Percentiles rank a stretch among this genome's conserved stretches.
These are phyloP conservation scores for Crucibulum laeve DNA, from an alignment of 768 basidiomycete species.

Conservation along the genomic window DNA sequence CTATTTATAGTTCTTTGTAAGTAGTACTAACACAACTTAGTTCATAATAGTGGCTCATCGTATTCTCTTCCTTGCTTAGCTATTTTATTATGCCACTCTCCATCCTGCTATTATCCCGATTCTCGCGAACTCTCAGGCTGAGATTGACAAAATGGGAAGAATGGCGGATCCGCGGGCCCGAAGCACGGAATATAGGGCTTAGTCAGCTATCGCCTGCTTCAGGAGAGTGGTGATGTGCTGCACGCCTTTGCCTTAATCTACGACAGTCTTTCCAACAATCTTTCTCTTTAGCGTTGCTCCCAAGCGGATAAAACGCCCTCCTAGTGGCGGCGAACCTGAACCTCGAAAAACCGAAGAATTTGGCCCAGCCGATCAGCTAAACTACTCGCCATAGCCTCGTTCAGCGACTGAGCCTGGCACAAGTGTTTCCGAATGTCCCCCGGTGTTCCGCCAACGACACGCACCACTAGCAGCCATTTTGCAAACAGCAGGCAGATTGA, in stretches of 20 bases:
- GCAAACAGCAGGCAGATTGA: slow-evolving; percentile 23
- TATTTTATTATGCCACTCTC: no score
- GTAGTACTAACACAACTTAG: no score
- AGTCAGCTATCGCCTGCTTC: slow-evolving; percentile 1
- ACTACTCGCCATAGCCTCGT: not conserved
- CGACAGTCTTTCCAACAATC: not conserved
- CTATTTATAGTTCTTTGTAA: no score
- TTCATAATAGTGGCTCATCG: no score
- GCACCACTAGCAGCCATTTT: not conserved
- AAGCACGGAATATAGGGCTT: no score
- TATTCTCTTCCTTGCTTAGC: no score
- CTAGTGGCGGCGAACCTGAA: no score
- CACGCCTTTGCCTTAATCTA: not conserved
- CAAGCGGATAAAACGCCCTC: not conserved
- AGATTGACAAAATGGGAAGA: no score
- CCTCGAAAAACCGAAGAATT: no score
- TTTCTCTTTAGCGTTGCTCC: not conserved
- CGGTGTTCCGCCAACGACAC: not conserved
- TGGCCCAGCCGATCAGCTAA: not conserved
- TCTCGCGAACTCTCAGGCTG: no score
- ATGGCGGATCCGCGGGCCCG: no score
- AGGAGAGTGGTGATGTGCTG: not conserved
- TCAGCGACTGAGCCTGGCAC: not conserved
- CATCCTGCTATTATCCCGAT: no score
- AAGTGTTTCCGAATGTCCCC: not conserved